phyloP scores from a whole-genome alignment of 1,284 basidiomycete genomes.

The Bjerkandera adusta region DNA sequence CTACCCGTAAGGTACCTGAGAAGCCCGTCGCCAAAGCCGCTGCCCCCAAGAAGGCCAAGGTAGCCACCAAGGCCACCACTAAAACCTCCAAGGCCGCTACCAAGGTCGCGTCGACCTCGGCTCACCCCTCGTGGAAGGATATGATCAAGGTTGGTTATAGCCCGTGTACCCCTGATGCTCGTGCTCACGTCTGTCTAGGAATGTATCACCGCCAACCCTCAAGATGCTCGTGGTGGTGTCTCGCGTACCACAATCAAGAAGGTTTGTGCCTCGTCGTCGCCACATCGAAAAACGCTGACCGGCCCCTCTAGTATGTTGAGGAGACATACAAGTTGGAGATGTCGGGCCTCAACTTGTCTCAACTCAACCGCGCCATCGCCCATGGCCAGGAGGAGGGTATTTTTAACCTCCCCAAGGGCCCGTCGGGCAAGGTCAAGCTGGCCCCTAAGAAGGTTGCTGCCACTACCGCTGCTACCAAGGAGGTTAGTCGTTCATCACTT shows the following conservation, averaged over 20 bases:
- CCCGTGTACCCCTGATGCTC: slow-evolving; percentile 13
- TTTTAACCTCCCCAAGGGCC: slow-evolving; percentile 86
- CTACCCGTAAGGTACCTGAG: slow-evolving; percentile 43
- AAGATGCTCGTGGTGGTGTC: slow-evolving; percentile 81
- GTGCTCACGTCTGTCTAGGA: slow-evolving; percentile 46
- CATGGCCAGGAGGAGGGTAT: slow-evolving; percentile 77
- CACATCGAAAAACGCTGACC: background rate
- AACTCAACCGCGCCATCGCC: slow-evolving; percentile 80
- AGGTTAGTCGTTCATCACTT: slow-evolving; percentile 41
- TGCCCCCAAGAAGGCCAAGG: slow-evolving; percentile 27
- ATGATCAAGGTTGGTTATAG: slow-evolving; percentile 68
- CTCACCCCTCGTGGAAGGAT: slow-evolving; percentile 71
- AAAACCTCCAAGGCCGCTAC: slow-evolving; percentile 27
- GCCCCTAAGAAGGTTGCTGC: slow-evolving; percentile 44
- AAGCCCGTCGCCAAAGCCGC: slow-evolving; percentile 40
- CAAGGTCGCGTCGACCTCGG: slow-evolving; percentile 24
- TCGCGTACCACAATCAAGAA: slow-evolving; percentile 93
- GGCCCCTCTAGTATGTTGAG: slow-evolving; percentile 58
- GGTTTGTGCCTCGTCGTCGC: slow-evolving; percentile 29
- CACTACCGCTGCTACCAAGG: slow-evolving; percentile 52
- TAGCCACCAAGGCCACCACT: slow-evolving; percentile 27
- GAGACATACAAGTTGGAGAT: slow-evolving; percentile 79
- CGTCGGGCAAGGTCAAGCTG: slow-evolving; percentile 38
- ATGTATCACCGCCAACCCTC: slow-evolving; percentile 73
- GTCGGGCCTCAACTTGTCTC: slow-evolving; percentile 71